Evolutionary conservation across 2,329 filamentous ascomycete genomes (phyloP), one percentile per base, ranked within the genome.

Genomic region (Xylariaceae sp.): DNA sequence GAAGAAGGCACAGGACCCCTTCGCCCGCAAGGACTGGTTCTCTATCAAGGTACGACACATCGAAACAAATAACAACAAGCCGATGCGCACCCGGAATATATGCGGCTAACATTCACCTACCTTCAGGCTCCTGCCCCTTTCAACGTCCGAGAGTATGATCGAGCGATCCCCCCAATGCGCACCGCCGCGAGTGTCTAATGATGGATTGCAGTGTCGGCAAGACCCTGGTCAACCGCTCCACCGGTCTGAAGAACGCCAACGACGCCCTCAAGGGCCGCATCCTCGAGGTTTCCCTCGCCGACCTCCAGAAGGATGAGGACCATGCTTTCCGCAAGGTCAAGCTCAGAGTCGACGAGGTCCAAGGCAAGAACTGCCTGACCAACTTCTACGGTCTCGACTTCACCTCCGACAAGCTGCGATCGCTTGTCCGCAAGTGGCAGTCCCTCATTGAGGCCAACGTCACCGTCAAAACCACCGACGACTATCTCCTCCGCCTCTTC

Each of bases 381-480:
- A 96, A 96, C 86, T 99, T 99, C 88, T 91, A 99, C 86, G 94
- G 94, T 67, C 86, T 99, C 74, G 94, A 99, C 81, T 97, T 99
- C 87, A 99, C 94, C 73, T 96, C 94, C 67, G 94, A 99, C 86
- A 99, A 99, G 85, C 87, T 99, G 68, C 89, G 94, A 72, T 97
- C 94, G 59, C 87, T 99, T 63, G 94, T 99, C 67, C 91, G 94
- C 81, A 99, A 99, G 83, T 99, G 94, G 94, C 94, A 99, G 80
- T 87, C 91, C 60, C 83, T 99, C 70, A 97, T 99, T 66, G 94
- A 99, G 85, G 94, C 94, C 82, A 99, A 99, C 76, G 86, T 97
- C 71, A 96, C 95, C 63, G 91, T 99, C 82, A 97, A 97, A 89
- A 97, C 94, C 68, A 97, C 94, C 73, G 94, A 99, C 73, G 94